Evolutionary conservation across 345 rosid genomes (phyloP), one percentile per base, ranked within the genome.

Genomic region (Eucalyptus tenuipes): DNA sequence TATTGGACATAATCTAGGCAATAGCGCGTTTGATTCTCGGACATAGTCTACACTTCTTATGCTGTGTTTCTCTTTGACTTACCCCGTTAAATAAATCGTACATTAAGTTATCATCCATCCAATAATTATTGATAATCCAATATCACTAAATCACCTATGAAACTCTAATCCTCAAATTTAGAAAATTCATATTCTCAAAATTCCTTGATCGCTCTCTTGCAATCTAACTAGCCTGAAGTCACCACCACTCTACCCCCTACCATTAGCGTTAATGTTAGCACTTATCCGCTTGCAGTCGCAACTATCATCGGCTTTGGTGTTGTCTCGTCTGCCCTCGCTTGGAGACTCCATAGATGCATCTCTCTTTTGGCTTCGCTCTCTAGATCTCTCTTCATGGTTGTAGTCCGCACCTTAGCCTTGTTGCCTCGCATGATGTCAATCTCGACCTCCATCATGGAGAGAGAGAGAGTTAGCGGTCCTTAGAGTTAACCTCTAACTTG

Each of bases 401-500:
- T 0, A 1, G 17, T 29, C 16, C 33, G 0, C 68, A 59, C 66
- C 31, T 13, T 59, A n/a, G 68, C 68, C 4, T 27, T 2, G 33
- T 27, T 59, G 66, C 66, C 66, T 27, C 27, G 31, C 66, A 59
- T 59, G 31, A 59, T 27, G 7, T 59, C 13, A 13, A 59, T 12
- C 71, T 64, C 37, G 5, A 64, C 71, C 37, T 64, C 71, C 29
- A 64, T 64, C 71, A 15, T 29, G 71, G 71, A 27, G 37, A 64
- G 10, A 29, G 59, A 27, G 16, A 15, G 6, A 49, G 52, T 48
- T 52, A 18, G 55, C 5, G 37, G 1, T 64, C 37, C 10, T n/a
- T n/a, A 64, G 75, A 64, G 8, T 0, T 29, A 7, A n/a, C 18
- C 33, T 4, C 75, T 4, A n/a, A n/a, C 20, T 64, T 1, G 0